Evolutionary conservation across 768 basidiomycete species (phyloP).

Genomic region (Lactarius quietus): DNA sequence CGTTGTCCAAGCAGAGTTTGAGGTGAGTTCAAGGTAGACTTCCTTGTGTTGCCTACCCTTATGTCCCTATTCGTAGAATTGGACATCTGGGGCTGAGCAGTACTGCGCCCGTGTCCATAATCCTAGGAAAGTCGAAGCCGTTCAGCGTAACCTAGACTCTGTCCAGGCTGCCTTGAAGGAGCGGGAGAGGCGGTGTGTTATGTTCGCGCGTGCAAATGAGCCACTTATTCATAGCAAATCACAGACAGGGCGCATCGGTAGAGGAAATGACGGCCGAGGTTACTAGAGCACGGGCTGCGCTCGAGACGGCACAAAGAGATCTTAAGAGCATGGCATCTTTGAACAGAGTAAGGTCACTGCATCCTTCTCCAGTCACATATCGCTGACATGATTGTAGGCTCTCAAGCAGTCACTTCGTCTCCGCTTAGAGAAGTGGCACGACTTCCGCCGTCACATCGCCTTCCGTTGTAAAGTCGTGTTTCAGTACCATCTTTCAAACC

Average conservation of each 20-base stretch:
- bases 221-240: conserved; percentile 2
- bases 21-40: conserved; percentile 39
- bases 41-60: not conserved
- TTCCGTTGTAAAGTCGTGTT: conserved; percentile 83
- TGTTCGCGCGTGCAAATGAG: conserved; percentile 8
- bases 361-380: not conserved
- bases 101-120: conserved; percentile 57
- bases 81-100: conserved; percentile 60
- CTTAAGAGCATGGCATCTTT: conserved; percentile 59
- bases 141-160: conserved; percentile 61
- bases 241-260: conserved; percentile 69
- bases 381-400: conserved; percentile 41
- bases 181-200: conserved; percentile 56
- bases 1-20: conserved; percentile 58
- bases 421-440: conserved; percentile 76
- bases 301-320: conserved; percentile 58
- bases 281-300: conserved; percentile 55
- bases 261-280: conserved; percentile 75
- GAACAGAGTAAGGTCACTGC: conserved; percentile 54
- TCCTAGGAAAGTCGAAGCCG: conserved; percentile 51
- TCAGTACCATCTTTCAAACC: conserved; percentile 72
- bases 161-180: conserved; percentile 62
- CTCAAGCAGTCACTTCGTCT: conserved; percentile 60
- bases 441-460: conserved; percentile 87
- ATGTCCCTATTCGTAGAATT: conserved; percentile 40